Conservation (phyloP, 202 grass and related monocot genomes). For the Schoenoplectus triqueter region DNA sequence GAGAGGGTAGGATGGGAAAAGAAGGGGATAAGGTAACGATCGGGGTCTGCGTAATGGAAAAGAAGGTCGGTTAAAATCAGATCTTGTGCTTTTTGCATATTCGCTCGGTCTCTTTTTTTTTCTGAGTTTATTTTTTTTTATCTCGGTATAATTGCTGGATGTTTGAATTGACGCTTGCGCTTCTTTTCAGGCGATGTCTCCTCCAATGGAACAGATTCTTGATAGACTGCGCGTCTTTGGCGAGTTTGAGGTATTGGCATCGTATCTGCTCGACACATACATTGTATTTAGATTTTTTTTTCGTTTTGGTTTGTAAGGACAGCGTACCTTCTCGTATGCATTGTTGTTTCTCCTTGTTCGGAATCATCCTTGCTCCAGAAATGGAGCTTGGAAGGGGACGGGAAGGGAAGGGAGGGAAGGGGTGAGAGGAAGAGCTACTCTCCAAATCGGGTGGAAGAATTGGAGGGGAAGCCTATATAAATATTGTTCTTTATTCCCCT, state of each 20-base stretch:
- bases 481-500: no score
- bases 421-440: no score
- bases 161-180: slow-evolving; percentile 34
- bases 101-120: slow-evolving; percentile 24
- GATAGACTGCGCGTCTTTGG: slow-evolving; percentile 80
- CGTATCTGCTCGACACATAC: neutral
- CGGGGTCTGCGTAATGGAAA: slow-evolving; percentile 96
- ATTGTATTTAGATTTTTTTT: slow-evolving; percentile 15
- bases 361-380: neutral
- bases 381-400: no score
- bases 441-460: no score
- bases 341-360: slow-evolving; percentile 21
- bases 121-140: slow-evolving; percentile 35
- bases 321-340: slow-evolving; percentile 15
- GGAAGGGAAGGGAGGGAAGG: no score
- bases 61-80: slow-evolving; percentile 62
- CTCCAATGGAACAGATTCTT: slow-evolving; percentile 93
- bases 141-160: slow-evolving; percentile 33
- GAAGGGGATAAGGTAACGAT: slow-evolving; percentile 60
- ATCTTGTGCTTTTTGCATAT: neutral
- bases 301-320: slow-evolving; percentile 18
- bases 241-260: slow-evolving; percentile 78
- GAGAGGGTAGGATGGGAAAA: slow-evolving; percentile 47
- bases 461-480: no score
- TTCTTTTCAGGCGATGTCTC: slow-evolving; percentile 60